Evolutionary conservation across 2,329 filamentous ascomycete genomes (phyloP), one percentile per base, ranked within the genome.

Genomic region (Pestalotiopsis sp.): DNA sequence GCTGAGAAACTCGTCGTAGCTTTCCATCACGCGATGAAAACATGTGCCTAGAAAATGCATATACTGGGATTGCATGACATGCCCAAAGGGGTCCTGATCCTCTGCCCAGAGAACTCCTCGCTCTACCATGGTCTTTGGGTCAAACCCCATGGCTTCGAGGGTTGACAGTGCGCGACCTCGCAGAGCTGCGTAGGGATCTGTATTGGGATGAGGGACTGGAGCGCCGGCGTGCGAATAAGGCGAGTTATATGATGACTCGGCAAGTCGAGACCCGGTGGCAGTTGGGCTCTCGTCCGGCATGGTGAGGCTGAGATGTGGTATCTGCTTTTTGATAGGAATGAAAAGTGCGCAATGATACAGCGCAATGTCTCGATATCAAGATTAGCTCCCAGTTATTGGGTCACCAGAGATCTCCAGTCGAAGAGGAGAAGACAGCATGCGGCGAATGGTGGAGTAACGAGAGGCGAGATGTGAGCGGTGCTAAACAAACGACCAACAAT

Each of bases 31-130:
- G 7, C 73, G 71, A 36, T 71, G 68, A 68, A 73, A 73, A 61
- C 71, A 72, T 1, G 68, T 63, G n/a, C 73, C 70, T 0, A 76
- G 17, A 58, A 72, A 76, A 23, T 72, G 69, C 71, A 71, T 70
- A 65, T 71, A 76, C 57, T 73, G 70, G 0, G 72, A 71, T 1
- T 76, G 71, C 70, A 72, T 76, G 12, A 76, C 72, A 55, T 76
- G 72, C 36, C 72, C 73, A 41, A 69, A 75, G 1, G 73, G 74
- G 60, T 75, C 75, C 38, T 76, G 73, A 36, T 76, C 68, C 38
- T 75, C 71, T 7, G 73, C 74, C 74, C 73, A 76, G 11, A 73
- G 57, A 9, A 76, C 72, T 5, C 74, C 74, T 14, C 65, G 70
- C 38, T 71, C 70, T 17, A 69, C 65, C 69, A 71, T 73, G 17